A percentile compares a stretch with the other conserved stretches of the same genome.
These are phyloP conservation scores for Phylloporus scabripes DNA, from an alignment of 768 basidiomycete species.

Conservation along the genomic window DNA sequence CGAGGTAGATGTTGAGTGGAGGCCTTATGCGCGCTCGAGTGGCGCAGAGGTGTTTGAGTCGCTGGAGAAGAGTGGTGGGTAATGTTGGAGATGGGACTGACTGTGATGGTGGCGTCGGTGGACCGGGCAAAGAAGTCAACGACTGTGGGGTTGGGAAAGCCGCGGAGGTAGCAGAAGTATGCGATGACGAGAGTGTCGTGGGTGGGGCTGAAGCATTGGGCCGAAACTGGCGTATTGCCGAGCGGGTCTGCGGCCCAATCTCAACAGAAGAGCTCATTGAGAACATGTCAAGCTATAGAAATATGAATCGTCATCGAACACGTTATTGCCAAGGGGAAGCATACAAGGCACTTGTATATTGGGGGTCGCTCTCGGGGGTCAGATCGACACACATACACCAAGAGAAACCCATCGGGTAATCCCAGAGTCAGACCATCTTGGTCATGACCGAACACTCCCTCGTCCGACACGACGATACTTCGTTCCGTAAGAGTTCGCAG, in stretches of 20 bases:
- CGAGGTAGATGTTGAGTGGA: constrained; percentile 55
- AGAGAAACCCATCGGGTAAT: constrained; percentile 59
- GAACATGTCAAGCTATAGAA: constrained; percentile 65
- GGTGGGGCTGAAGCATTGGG: constrained; percentile 25
- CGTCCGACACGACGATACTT: constrained; percentile 40
- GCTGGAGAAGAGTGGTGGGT: constrained; percentile 26
- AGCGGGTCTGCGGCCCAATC: constrained; percentile 38
- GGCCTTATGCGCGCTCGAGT: constrained; percentile 44
- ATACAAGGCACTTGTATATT: constrained; percentile 60
- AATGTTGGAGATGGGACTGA: constrained; percentile 25
- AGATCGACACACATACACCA: constrained; percentile 66
- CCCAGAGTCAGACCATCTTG: constrained; percentile 29
- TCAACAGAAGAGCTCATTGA: constrained; percentile 65
- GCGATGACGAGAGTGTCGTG: constrained; percentile 25
- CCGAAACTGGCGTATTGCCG: constrained; percentile 31
- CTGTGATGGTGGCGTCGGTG: constrained; percentile 22
- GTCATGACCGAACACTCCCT: constrained; percentile 13
- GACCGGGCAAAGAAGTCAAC: constrained; percentile 18
- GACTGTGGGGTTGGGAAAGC: constrained; percentile 16
- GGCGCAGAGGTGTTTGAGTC: constrained; percentile 24
- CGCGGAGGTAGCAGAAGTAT: constrained; percentile 27
- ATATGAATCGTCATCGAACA: constrained; percentile 2
- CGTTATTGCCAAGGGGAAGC: constrained; percentile 18
- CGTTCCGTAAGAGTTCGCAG: constrained; percentile 47
- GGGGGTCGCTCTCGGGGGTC: constrained; percentile 60